Evolutionary conservation across 257 asterid genomes (phyloP), one percentile per base, ranked within the genome.

Genomic region (Cordia subcordata): DNA sequence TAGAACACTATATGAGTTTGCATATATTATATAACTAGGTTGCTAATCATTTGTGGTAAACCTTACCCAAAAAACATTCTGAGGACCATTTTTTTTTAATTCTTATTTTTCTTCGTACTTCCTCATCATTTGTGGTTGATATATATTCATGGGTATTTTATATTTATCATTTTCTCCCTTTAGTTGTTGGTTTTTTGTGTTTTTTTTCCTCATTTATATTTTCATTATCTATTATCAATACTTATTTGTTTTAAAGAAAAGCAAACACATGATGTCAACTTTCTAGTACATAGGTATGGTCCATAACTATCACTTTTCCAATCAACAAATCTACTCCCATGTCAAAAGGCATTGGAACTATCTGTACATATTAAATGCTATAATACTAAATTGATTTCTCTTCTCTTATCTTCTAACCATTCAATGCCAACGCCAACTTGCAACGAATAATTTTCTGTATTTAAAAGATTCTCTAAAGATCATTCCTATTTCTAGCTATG

Each of bases 401-500:
- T 35, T 13, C 33, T 55, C 57, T 76, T 64, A 71, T 71, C 81
- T 66, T 70, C 64, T 65, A 50, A 51, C 45, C 70, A 67, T 55
- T 46, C 40, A 54, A 65, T 65, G 72, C 62, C 58, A 45, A 57
- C n/a, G n/a, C n/a, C 83, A 69, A 66, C 55, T 76, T 55, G 78
- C 64, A 67, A 58, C 44, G 8, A 39, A 39, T 39, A 42, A 2
- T 2, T 42, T 3, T 42, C 55, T 75, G 72, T 55, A 51, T 40
- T 49, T 52, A 20, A 51, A 58, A 69, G 77, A 82, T 82, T 71
- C 71, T 71, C 13, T 35, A 64, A 70, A 79, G 72, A 70, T 74
- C 72, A 71, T 64, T 65, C 78, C 71, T 38, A 78, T 69, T 75
- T 65, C 69, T 14, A 53, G 8, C 47, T 42, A 1, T 42, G 54